Percentiles rank a stretch among this genome's conserved stretches.
Conservation (phyloP, 352 stramenopile genomes). For the Phytophthora lateralis region DNA sequence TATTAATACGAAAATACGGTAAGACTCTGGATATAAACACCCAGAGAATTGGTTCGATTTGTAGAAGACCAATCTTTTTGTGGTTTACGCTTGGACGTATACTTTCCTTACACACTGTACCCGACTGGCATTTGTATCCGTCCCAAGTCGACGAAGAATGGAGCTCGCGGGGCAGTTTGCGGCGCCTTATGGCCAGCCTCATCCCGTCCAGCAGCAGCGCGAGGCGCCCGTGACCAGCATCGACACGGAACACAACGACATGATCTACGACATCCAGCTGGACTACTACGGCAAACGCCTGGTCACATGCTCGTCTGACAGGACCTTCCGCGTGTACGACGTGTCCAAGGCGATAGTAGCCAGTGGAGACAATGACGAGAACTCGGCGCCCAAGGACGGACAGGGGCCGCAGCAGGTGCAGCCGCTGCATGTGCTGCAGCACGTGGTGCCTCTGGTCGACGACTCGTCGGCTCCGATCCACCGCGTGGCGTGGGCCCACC, state of each 20-base stretch:
- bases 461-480: conserved; percentile 76
- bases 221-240: conserved; percentile 64
- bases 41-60: too few relatives aligned
- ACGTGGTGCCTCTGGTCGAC: conserved; percentile 64
- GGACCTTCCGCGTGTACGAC: conserved; percentile 87
- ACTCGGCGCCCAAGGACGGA: conserved; percentile 8
- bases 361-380: conserved; percentile 5
- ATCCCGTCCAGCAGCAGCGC: conserved; percentile 25
- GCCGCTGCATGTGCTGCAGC: conserved; percentile 55
- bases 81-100: too few relatives aligned
- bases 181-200: conserved; percentile 14
- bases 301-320: conserved; percentile 80
- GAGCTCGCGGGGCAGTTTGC: conserved; percentile 27
- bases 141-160: conserved; percentile 13
- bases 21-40: too few relatives aligned
- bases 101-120: too few relatives aligned
- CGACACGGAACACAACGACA: conserved; percentile 89
- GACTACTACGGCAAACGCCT: conserved; percentile 90
- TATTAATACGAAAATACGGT: too few relatives aligned
- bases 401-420: conserved; percentile 14
- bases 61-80: too few relatives aligned
- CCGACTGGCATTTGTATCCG: too few relatives aligned
- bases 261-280: conserved; percentile 90
- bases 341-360: conserved; percentile 58
- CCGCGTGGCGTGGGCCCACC: conserved; percentile 85